Evolutionary conservation across 2,329 filamentous ascomycete species (phyloP).

Genomic region (Ophioceras dolichostomum): DNA sequence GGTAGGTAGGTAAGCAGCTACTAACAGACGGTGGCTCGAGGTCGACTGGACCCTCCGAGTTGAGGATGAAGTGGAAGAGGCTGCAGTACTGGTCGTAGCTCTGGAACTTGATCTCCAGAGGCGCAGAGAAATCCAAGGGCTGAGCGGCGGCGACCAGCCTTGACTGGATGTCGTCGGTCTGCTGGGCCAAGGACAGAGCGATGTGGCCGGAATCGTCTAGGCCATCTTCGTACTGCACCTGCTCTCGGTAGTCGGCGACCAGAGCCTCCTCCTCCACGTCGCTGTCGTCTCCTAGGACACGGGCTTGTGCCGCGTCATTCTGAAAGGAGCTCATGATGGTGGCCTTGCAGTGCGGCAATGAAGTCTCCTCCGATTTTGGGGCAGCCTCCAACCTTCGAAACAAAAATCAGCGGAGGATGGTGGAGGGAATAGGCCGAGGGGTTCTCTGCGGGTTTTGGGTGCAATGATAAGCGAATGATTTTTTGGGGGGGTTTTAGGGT

Average conservation of each 20-base stretch:
- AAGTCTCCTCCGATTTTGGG: too few relatives aligned
- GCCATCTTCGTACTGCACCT: conserved; percentile 85
- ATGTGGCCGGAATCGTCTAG: conserved; percentile 71
- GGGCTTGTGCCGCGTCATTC: conserved; percentile 47
- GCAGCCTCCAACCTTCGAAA: too few relatives aligned
- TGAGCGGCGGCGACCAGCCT: conserved; percentile 85
- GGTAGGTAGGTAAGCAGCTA: conserved; percentile 17
- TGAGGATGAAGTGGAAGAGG: conserved; percentile 97
- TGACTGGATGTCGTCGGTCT: conserved; percentile 84
- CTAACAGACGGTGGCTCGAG: conserved; percentile 90
- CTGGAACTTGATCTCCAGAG: conserved; percentile 92
- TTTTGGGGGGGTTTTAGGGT: background rate
- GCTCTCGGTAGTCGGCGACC: conserved; percentile 90
- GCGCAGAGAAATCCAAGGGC: conserved; percentile 90
- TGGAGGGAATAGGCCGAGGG: too few relatives aligned
- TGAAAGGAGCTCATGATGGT: conserved; percentile 47
- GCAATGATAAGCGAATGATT: background rate
- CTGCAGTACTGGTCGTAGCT: conserved; percentile 99
- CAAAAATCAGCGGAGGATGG: too few relatives aligned
- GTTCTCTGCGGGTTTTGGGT: background rate
- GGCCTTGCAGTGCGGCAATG: background rate
- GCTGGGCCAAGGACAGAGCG: conserved; percentile 55
- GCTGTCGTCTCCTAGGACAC: conserved; percentile 65
- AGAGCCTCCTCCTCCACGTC: conserved; percentile 94
- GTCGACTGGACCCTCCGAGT: conserved; percentile 97